Percentiles rank a stretch among this genome's conserved stretches.
Evolutionary conservation across 768 basidiomycete species (phyloP).

Genomic region (Gautieria morchelliformis): DNA sequence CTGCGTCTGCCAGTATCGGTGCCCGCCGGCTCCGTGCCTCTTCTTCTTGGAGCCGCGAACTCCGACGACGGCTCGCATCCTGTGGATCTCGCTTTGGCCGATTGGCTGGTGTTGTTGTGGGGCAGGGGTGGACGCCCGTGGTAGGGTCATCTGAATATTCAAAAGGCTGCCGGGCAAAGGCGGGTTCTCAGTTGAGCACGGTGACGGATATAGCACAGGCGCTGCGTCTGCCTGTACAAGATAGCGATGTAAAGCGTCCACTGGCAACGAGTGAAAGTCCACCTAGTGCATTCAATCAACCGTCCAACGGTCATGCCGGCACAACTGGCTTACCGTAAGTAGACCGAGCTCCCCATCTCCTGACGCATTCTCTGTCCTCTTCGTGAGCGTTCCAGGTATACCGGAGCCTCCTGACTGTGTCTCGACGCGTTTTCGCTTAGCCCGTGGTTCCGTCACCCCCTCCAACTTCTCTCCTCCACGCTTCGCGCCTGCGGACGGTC

Average conservation of each 20-base stretch:
- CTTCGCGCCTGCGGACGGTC: slow-evolving; percentile 43
- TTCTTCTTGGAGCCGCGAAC: slow-evolving; percentile 66
- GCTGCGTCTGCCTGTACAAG: slow-evolving; percentile 64
- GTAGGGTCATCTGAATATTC: slow-evolving; percentile 26
- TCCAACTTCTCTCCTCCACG: slow-evolving; percentile 47
- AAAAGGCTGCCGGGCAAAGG: slow-evolving; percentile 57
- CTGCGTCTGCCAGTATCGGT: slow-evolving; percentile 61
- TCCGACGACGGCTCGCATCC: slow-evolving; percentile 42
- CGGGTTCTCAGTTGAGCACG: slow-evolving; percentile 56
- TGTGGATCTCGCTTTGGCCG: slow-evolving; percentile 56
- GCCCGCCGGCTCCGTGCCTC: slow-evolving; percentile 37
- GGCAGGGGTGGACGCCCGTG: slow-evolving; percentile 43
- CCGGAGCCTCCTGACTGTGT: not conserved
- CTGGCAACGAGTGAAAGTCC: slow-evolving; percentile 66
- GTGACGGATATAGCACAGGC: slow-evolving; percentile 61
- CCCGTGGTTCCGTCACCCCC: slow-evolving; percentile 58
- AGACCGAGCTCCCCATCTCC: slow-evolving; percentile 14
- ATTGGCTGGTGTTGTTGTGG: slow-evolving; percentile 52
- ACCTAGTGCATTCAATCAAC: slow-evolving; percentile 34
- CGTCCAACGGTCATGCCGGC: slow-evolving; percentile 7
- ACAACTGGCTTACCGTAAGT: slow-evolving; percentile 8
- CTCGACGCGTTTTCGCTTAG: slow-evolving; percentile 66
- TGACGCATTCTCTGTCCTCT: slow-evolving; percentile 4
- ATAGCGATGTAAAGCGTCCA: slow-evolving; percentile 57
- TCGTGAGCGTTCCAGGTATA: slow-evolving; percentile 5